Percentiles rank a stretch among this genome's conserved stretches.
phyloP scores from a whole-genome alignment of 2,329 filamentous ascomycete genomes.

The Proliferodiscus dingleyae region DNA sequence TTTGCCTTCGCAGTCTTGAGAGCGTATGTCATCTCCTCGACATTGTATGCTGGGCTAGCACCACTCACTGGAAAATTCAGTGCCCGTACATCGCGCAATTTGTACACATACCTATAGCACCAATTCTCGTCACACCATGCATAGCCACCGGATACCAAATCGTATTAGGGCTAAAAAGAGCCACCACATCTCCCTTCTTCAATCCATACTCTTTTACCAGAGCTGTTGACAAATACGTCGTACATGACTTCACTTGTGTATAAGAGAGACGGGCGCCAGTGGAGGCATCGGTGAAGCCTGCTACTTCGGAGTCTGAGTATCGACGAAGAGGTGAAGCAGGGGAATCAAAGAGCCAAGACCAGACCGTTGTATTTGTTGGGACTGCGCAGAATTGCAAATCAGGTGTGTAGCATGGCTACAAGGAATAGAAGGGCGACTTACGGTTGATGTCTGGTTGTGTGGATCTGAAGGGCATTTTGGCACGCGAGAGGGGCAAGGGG shows the following conservation, averaged over 20 bases:
- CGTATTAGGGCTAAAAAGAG: conserved; percentile 59
- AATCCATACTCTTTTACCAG: conserved; percentile 52
- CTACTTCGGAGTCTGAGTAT: conserved; percentile 22
- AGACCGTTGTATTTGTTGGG: conserved; percentile 49
- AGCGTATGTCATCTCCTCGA: conserved; percentile 64
- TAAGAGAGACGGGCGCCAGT: conserved; percentile 56
- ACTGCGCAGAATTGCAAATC: conserved; percentile 36
- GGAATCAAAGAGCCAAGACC: conserved; percentile 59
- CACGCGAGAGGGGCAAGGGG: no score
- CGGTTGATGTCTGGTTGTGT: not conserved
- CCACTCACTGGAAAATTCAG: no score
- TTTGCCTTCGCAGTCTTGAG: conserved; percentile 52
- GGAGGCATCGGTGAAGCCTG: conserved; percentile 48
- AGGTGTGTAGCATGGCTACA: not conserved
- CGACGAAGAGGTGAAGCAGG: conserved; percentile 40
- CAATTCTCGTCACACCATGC: conserved; percentile 47
- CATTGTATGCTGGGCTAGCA: conserved; percentile 63
- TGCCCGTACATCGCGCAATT: no score
- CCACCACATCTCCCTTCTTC: conserved; percentile 49
- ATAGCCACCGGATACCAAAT: conserved; percentile 65
- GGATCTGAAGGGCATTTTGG: not conserved
- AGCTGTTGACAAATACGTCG: conserved; percentile 56
- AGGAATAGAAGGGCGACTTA: not conserved
- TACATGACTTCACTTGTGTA: conserved; percentile 50
- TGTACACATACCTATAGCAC: conserved; percentile 53